Conservation (phyloP, 805 yeast species). For the Alloascoidea hylecoeti region DNA sequence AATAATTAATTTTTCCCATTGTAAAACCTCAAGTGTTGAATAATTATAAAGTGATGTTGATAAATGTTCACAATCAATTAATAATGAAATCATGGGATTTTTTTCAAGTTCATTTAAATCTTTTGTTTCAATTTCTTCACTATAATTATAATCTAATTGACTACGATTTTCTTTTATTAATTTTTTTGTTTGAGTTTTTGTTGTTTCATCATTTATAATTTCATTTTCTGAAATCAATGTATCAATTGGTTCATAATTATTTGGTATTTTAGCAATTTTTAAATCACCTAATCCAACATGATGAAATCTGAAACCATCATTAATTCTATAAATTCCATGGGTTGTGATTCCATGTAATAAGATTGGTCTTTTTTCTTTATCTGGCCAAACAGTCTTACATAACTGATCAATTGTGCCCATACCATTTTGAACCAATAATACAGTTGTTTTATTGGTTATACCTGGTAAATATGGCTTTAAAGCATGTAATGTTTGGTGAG, state of each 20-base stretch:
- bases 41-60: constrained; percentile 20
- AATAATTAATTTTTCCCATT: constrained; percentile 61
- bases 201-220: neutral
- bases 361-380: constrained; percentile 29
- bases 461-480: constrained; percentile 35
- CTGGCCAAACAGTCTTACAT: constrained; percentile 38
- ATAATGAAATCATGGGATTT: constrained; percentile 13
- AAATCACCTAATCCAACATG: constrained; percentile 69
- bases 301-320: constrained; percentile 26
- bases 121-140: constrained; percentile 12
- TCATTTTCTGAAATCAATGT: constrained; percentile 7
- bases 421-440: constrained; percentile 75
- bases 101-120: constrained; percentile 12
- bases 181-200: constrained; percentile 5
- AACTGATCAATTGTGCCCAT: constrained; percentile 55
- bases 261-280: constrained; percentile 43
- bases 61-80: constrained; percentile 15
- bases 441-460: constrained; percentile 34
- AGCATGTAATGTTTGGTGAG: constrained; percentile 59
- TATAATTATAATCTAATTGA: neutral
- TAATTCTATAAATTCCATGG: constrained; percentile 61
- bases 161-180: neutral
- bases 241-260: constrained; percentile 8
- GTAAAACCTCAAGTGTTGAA: constrained; percentile 38
- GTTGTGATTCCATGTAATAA: constrained; percentile 65